Base-by-base conservation (phyloP, 495 filamentous ascomycete genomes). In the Parathielavia hyrcaniae region DNA sequence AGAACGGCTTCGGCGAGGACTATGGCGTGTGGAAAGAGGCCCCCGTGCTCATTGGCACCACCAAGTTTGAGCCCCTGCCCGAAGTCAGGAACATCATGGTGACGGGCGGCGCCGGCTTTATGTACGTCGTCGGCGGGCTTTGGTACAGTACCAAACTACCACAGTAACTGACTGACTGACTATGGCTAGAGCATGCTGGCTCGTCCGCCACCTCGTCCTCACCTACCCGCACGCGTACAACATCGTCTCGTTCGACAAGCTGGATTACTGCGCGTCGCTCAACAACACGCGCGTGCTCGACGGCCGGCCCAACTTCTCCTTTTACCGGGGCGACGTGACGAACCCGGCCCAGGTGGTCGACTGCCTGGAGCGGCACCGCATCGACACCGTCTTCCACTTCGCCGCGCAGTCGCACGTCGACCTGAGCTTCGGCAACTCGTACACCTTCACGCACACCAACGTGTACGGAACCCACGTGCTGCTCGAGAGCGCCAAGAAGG, bases 301-400 rank as follows among this genome's bases (percentile, higher is more conserved):
- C 58, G 74, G 73, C 55, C 73, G 73, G 59, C 75, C 79, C 26
- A 90, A 88, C 69, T 90, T 90, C 66, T 77, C 76, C n/a, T 90
- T 90, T 66, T 79, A 87, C 64, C 80, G 83, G 66, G 87, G 86
- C 51, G 83, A 88, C 60, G 79, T 90, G 55, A 85, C 80, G 5
- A 80, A 83, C 62, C 81, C 78, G 12, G 71, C 74, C 19, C 78
- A 83, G 57, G 80, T 90, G 19, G 73, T 81, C 49, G 75, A 77
- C 53, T 81, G 77, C 57, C 75, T 90, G 45, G 69, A 80, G 62
- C 72, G 77, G 54, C 75, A 85, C 72, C 75, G 80, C 38, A 83
- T 90, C 70, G 86, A 90, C 69, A 86, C 83, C 39, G 79, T 90
- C 47, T 81, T 90, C 64, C 87, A 90, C 68, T 87, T 90, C 60